Evolutionary conservation across 2,329 filamentous ascomycete species (phyloP).

Genomic region (Torrubiellomyces zombiae): DNA sequence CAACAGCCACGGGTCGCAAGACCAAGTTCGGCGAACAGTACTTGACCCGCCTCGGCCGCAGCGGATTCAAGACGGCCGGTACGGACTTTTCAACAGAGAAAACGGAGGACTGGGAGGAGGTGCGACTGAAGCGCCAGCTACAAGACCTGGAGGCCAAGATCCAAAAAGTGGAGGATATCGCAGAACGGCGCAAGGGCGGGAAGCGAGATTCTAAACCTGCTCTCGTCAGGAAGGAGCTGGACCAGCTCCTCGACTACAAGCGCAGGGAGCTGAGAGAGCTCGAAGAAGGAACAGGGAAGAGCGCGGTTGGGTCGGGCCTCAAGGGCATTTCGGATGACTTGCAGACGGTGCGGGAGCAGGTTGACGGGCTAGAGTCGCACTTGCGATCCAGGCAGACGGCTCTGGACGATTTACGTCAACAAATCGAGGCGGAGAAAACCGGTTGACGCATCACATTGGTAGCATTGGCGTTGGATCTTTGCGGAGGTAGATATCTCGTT

Average conservation of each 20-base stretch:
- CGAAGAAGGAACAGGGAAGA: conserved; percentile 54
- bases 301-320: conserved; percentile 52
- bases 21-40: conserved; percentile 97
- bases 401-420: conserved; percentile 57
- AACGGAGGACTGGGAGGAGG: conserved; percentile 95
- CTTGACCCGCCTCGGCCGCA: conserved; percentile 74
- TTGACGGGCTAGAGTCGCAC: conserved; percentile 78
- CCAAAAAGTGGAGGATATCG: conserved; percentile 59
- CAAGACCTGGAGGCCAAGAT: conserved; percentile 80
- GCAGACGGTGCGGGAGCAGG: conserved; percentile 79
- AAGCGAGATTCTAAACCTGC: conserved; percentile 69
- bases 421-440: conserved; percentile 76
- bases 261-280: conserved; percentile 58
- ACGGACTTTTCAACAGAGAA: conserved; percentile 81
- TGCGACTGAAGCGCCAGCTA: conserved; percentile 82
- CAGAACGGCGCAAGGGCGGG: conserved; percentile 44
- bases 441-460: no score
- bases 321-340: conserved; percentile 74
- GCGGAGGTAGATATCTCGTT: no score
- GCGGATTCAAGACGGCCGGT: conserved; percentile 63
- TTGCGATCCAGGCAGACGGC: conserved; percentile 58
- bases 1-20: conserved; percentile 74
- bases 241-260: conserved; percentile 93
- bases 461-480: no score
- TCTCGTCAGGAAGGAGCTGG: conserved; percentile 82